Evolutionary conservation across 1,284 basidiomycete genomes (phyloP), one percentile per base, ranked within the genome.

Genomic region (Cutaneotrichosporon sp.): DNA sequence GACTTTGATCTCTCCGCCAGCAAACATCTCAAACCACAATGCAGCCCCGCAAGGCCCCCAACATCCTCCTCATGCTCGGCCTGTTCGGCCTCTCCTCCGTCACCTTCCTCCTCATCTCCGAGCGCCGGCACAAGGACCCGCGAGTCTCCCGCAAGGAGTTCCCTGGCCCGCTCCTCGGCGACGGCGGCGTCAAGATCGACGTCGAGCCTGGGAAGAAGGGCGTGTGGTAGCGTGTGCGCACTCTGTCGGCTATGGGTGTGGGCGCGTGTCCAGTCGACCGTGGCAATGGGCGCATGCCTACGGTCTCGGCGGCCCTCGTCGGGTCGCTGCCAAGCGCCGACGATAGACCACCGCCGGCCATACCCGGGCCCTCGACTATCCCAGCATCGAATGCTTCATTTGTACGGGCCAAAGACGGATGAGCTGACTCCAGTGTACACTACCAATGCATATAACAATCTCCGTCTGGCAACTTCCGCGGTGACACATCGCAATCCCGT

Each of bases 11-110:
- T 18, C 50, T 43, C n/a, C n/a, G n/a, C n/a, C n/a, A n/a, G n/a
- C n/a, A 14, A 9, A 53, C 22, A 27, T 6, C 18, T 7, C 29
- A 20, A 7, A 38, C 52, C 8, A 60, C 38, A 5, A 65, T 54
- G 50, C 47, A 50, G 18, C 42, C 58, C 4, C 62, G 54, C 29
- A 64, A 60, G 31, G 74, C 72, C 34, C 77, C 77, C 1, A 75
- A 77, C 60, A 71, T 72, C 4, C 62, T 73, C 55, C 53, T 79
- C 14, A 49, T 79, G 34, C 65, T 72, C 22, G 77, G 73, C 33
- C 56, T 79, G 27, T 66, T 72, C 25, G 70, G 70, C 43, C 47
- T 68, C 14, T 67, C 67, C 18, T 67, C 70, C 3, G 62, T 60
- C 2, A 63, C 72, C 3, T 79, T 79, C 65, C 67, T 75, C 57